Base-by-base conservation (phyloP, 345 rosid genomes). In the Melaleuca quinquenervia region DNA sequence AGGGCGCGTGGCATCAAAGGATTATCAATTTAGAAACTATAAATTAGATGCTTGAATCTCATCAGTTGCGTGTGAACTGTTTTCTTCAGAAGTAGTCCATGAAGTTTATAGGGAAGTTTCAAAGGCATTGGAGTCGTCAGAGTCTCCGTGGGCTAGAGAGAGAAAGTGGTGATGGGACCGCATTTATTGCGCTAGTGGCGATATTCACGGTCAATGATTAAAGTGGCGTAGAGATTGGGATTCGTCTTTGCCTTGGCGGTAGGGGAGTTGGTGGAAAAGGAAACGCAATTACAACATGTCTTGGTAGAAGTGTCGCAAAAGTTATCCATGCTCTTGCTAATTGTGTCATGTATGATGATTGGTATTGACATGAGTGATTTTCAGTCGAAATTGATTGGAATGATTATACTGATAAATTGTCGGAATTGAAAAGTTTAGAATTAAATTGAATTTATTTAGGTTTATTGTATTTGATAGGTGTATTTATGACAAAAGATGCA, bases 341-440 rank as follows among this genome's bases (percentile, higher is more conserved):
- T 3, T 3, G 11, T 6, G 3, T 0, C 32, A 26, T 1, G 2
- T 26, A 26, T 6, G 3, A 58, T 2, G 5, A 8, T 0, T 3
- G 0, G n/a, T 0, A 1, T 58, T 26, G 8, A 26, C 16, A n/a
- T n/a, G 0, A 58, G 0, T 0, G 6, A 26, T 26, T 58, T 58
- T 1, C 16, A 2, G 11, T 56, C 16, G 26, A 56, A 56, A 56
- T 26, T 26, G 15, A 0, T 11, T 0, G 0, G 27, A 56, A 12
- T 1, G 27, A 58, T 1, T 58, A 58, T 0, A 58, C 11, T n/a
- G 27, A 3, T 3, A 58, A 58, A n/a, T 58, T 0, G 0, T 58
- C 27, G 26, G 11, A 26, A 26, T 2, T 58, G 0, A 58, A 58
- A 58, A 2, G 0, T 58, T 58, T 58, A 58, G 11, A 6, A 58